Conservation (phyloP, 495 filamentous ascomycete species). For the Penicillium ochrochloron region DNA sequence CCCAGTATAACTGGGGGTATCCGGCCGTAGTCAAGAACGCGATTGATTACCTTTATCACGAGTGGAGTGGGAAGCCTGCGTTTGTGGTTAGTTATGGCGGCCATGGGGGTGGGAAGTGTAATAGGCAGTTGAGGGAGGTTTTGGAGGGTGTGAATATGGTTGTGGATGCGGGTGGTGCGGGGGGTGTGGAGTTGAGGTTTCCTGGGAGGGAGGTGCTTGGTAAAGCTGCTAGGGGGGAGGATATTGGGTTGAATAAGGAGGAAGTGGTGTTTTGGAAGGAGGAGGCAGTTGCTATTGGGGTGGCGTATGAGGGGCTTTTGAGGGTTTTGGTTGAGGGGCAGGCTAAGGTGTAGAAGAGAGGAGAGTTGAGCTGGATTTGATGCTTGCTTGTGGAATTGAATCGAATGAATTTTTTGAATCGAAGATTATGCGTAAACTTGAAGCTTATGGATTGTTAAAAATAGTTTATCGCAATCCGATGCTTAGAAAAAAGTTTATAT, state of each 20-base stretch:
- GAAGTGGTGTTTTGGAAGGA: background rate
- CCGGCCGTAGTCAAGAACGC: conserved; percentile 60
- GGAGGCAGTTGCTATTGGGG: background rate
- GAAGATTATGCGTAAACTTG: too few species aligned
- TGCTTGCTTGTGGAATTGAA: too few species aligned
- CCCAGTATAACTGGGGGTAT: conserved; percentile 53
- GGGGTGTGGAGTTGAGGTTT: background rate
- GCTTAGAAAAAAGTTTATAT: too few species aligned
- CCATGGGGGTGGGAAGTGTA: conserved; percentile 43
- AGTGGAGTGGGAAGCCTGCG: conserved; percentile 60
- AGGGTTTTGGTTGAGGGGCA: background rate
- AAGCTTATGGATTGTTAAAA: too few species aligned
- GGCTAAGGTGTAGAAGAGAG: background rate
- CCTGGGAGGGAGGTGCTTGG: background rate
- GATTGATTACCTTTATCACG: conserved; percentile 59
- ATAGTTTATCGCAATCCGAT: too few species aligned
- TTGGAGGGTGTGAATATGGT: background rate
- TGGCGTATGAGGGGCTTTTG: background rate
- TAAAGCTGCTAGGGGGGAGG: background rate
- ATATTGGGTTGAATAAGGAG: background rate
- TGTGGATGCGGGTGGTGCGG: too few species aligned
- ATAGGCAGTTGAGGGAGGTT: conserved; percentile 6
- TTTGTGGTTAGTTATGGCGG: conserved; percentile 57
- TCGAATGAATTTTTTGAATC: too few species aligned
- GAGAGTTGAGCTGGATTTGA: too few species aligned